These are phyloP conservation scores for Metschnikowia dekortorum DNA, from an alignment of 805 yeast genomes.

Conservation along the genomic window DNA sequence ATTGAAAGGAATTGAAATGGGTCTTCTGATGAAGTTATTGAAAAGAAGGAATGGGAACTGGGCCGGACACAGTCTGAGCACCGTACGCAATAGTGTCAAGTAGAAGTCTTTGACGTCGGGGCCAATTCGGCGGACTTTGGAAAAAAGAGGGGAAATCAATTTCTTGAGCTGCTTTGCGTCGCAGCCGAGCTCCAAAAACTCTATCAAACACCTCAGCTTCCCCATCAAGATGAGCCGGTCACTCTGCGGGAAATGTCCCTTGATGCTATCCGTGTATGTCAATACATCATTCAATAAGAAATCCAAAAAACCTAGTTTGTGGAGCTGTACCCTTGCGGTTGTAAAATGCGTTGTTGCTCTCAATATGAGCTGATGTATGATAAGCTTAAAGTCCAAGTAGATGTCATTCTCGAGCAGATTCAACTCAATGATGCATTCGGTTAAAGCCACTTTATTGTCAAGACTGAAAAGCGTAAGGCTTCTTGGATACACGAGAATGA, in stretches of 20 bases:
- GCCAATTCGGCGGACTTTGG: slow-evolving; percentile 2
- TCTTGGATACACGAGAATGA: slow-evolving; percentile 17
- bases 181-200: slow-evolving; percentile 34
- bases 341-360: slow-evolving; percentile 22
- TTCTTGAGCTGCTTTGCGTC: slow-evolving; percentile 19
- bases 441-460: slow-evolving; percentile 10
- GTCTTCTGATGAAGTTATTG: slow-evolving; percentile 13
- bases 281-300: slow-evolving; percentile 20
- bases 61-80: slow-evolving; percentile 20
- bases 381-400: slow-evolving; percentile 27
- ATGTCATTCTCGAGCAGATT: slow-evolving; percentile 18
- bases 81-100: slow-evolving; percentile 21
- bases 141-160: slow-evolving; percentile 19
- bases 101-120: slow-evolving; percentile 14
- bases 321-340: slow-evolving; percentile 22
- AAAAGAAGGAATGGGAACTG: slow-evolving; percentile 30
- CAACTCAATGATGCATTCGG: slow-evolving; percentile 10
- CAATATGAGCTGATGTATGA: slow-evolving; percentile 24
- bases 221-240: slow-evolving; percentile 1
- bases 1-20: slow-evolving; percentile 13
- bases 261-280: slow-evolving; percentile 3
- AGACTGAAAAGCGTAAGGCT: slow-evolving; percentile 5
- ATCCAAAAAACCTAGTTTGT: slow-evolving; percentile 17
- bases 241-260: slow-evolving; percentile 16
- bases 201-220: slow-evolving; percentile 20